Percentiles rank a stretch among this genome's conserved stretches.
Conservation (phyloP, 2,329 filamentous ascomycete species). For the Apiospora marii region DNA sequence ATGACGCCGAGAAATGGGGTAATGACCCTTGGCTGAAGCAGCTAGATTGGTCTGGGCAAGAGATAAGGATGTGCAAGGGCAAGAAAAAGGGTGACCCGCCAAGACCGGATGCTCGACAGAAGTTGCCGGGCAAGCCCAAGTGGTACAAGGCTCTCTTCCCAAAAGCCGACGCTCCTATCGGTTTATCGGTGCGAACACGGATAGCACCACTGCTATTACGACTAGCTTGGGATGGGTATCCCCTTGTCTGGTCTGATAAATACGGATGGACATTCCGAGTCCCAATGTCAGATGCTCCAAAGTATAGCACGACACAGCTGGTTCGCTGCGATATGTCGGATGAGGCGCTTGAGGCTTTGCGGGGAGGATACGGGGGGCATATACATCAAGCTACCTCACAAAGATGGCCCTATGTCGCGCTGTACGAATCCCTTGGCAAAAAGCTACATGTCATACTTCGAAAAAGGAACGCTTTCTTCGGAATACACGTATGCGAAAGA, state of each 20-base stretch:
- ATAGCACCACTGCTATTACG: constrained; percentile 86
- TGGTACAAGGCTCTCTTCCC: constrained; percentile 95
- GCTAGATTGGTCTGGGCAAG: constrained; percentile 94
- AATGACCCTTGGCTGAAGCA: constrained; percentile 92
- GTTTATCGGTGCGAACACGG: constrained; percentile 83
- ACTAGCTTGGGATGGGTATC: constrained; percentile 87
- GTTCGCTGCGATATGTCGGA: constrained; percentile 78
- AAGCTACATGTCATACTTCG: constrained; percentile 88
- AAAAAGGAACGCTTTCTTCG: constrained; percentile 85
- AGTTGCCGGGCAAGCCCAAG: constrained; percentile 90
- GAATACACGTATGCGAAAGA: constrained; percentile 92
- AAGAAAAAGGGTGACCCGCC: constrained; percentile 87
- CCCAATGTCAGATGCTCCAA: constrained; percentile 63
- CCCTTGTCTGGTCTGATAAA: constrained; percentile 90
- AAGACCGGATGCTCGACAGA: constrained; percentile 81
- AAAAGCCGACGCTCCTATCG: constrained; percentile 73
- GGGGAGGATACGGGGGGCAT: constrained; percentile 68
- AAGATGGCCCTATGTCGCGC: constrained; percentile 86
- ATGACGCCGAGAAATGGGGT: constrained; percentile 71
- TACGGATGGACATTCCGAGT: constrained; percentile 94
- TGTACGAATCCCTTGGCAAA: constrained; percentile 92
- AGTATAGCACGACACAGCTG: constrained; percentile 77
- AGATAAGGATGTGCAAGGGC: constrained; percentile 88
- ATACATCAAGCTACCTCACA: constrained; percentile 96
- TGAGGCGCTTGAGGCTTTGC: constrained; percentile 71